Evolutionary conservation across 441 rosid genomes (phyloP).

Genomic region (Populus trichocarpa): DNA sequence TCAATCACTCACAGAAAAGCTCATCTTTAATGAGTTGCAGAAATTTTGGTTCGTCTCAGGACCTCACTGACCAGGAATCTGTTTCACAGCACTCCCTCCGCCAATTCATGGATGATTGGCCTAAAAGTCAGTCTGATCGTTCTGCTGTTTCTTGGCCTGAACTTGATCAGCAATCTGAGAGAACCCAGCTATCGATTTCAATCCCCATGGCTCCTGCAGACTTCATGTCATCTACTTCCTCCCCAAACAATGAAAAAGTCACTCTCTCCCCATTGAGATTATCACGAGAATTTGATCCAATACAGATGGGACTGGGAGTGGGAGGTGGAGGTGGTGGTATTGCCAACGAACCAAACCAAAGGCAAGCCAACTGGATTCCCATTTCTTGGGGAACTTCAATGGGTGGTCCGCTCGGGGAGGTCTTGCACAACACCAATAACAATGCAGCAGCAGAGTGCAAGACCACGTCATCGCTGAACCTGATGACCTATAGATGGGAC

Average conservation of each 20-base stretch:
- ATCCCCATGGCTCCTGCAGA: slow-evolving; percentile 42
- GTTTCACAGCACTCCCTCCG: slow-evolving; percentile 41
- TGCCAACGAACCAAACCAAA: slow-evolving; percentile 34
- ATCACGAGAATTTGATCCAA: slow-evolving; percentile 42
- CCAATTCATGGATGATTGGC: slow-evolving; percentile 63
- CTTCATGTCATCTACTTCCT: slow-evolving; percentile 47
- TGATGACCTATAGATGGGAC: slow-evolving; percentile 44
- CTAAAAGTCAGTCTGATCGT: slow-evolving; percentile 37
- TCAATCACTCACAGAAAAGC: slow-evolving; percentile 34
- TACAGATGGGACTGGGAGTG: slow-evolving; percentile 41
- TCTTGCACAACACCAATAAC: slow-evolving; percentile 39
- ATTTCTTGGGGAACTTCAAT: slow-evolving; percentile 66
- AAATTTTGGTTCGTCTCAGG: slow-evolving; percentile 29
- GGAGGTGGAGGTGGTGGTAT: slow-evolving; percentile 22
- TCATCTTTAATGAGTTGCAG: slow-evolving; percentile 27
- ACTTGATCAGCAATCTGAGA: slow-evolving; percentile 39
- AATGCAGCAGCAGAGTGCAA: slow-evolving; percentile 18
- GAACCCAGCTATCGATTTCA: slow-evolving; percentile 57
- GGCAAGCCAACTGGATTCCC: slow-evolving; percentile 62
- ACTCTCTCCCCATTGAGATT: slow-evolving; percentile 48
- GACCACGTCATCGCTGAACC: slow-evolving; percentile 34
- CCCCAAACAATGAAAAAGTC: slow-evolving; percentile 41
- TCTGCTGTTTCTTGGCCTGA: slow-evolving; percentile 42
- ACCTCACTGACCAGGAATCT: slow-evolving; percentile 29
- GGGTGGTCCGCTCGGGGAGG: slow-evolving; percentile 90